Percentiles rank a stretch among this genome's conserved stretches.
phyloP scores from a whole-genome alignment of 78 protist genomes.

The Polysphondylium violaceum region DNA sequence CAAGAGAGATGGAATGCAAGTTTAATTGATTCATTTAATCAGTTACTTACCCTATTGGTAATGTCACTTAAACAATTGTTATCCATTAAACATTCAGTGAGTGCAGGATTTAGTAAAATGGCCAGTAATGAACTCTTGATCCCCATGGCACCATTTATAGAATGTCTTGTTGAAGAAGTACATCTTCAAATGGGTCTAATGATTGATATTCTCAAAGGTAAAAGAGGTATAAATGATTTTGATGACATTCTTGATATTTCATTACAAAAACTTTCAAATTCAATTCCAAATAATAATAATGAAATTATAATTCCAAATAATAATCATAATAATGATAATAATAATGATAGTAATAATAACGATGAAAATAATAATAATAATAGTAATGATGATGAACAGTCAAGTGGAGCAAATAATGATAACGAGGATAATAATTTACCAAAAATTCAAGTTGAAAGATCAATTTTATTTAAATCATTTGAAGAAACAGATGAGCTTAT shows the following conservation, averaged over 20 bases:
- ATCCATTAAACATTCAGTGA: slow-evolving; percentile 31
- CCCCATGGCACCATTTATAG: slow-evolving; percentile 47
- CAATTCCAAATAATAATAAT: not conserved
- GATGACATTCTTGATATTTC: not conserved
- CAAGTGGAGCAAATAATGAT: too few relatives aligned
- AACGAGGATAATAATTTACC: not conserved
- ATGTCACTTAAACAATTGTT: slow-evolving; percentile 39
- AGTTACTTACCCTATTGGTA: slow-evolving; percentile 8
- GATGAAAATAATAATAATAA: not conserved
- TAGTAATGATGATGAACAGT: too few relatives aligned
- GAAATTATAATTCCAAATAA: not conserved
- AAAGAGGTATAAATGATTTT: not conserved
- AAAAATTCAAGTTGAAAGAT: not conserved
- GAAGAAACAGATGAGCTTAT: slow-evolving; percentile 65
- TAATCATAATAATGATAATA: not conserved
- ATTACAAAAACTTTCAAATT: not conserved
- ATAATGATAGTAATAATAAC: not conserved
- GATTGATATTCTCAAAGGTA: slow-evolving; percentile 19
- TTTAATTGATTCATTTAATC: not conserved
- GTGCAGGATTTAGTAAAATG: not conserved
- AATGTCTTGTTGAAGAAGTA: slow-evolving; percentile 49
- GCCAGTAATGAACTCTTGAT: slow-evolving; percentile 19
- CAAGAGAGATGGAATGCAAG: slow-evolving; percentile 44
- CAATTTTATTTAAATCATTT: slow-evolving; percentile 19
- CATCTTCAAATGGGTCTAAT: slow-evolving; percentile 65